phyloP scores from a whole-genome alignment of 768 basidiomycete species.

The Candolleomyces aberdarensis region DNA sequence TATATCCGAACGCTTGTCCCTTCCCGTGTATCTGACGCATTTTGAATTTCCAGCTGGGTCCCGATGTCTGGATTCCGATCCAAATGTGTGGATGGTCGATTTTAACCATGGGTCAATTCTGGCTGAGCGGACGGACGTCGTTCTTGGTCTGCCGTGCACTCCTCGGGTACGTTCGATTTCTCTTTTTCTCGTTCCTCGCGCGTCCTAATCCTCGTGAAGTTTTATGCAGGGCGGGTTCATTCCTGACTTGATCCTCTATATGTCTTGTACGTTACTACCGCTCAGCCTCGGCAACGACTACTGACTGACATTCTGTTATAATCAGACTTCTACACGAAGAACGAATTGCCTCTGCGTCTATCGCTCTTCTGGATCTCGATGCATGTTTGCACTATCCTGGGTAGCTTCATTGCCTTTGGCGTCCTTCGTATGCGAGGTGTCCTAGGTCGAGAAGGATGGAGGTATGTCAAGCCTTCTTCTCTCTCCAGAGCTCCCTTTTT shows the following conservation, averaged over 20 bases:
- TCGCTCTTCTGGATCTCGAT: slow-evolving; percentile 54
- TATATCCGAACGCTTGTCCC: neutral
- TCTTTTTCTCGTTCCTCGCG: neutral
- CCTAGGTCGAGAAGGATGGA: slow-evolving; percentile 50
- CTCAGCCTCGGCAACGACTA: neutral
- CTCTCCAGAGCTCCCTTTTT: neutral
- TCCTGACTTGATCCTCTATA: slow-evolving; percentile 58
- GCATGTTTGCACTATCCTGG: slow-evolving; percentile 43
- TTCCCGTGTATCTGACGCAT: neutral
- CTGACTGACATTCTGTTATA: neutral
- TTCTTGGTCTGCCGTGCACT: slow-evolving; percentile 49
- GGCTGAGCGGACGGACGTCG: slow-evolving; percentile 47
- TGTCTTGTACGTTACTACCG: slow-evolving; percentile 43
- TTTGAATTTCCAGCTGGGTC: slow-evolving; percentile 39
- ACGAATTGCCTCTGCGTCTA: slow-evolving; percentile 53
- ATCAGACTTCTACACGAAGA: slow-evolving; percentile 58
- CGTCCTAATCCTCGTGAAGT: neutral
- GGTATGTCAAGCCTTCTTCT: slow-evolving; percentile 17
- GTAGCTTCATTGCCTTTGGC: slow-evolving; percentile 59
- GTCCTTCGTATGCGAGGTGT: slow-evolving; percentile 57
- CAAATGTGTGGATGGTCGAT: slow-evolving; percentile 57
- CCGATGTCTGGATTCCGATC: slow-evolving; percentile 62
- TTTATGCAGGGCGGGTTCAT: slow-evolving; percentile 43
- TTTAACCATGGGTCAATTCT: slow-evolving; percentile 52
- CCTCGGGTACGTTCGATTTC: slow-evolving; percentile 33